Evolutionary conservation across 306 rosid genomes (phyloP).

Genomic region (Abrus pulchellus): DNA sequence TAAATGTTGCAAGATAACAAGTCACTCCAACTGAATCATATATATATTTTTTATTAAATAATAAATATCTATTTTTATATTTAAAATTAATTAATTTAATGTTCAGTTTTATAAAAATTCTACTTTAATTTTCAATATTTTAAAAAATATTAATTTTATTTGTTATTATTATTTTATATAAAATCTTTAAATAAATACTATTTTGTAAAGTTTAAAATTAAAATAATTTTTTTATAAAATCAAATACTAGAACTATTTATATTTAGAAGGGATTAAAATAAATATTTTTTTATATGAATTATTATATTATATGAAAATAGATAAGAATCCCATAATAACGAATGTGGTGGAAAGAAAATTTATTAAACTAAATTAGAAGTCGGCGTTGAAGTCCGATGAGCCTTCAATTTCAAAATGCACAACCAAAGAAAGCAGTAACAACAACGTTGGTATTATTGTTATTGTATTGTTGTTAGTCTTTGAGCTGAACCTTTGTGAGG

Average conservation of each 20-base stretch:
- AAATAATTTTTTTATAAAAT: too few relatives aligned
- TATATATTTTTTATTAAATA: not conserved
- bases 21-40: not conserved
- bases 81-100: too few relatives aligned
- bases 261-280: too few relatives aligned
- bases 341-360: not conserved
- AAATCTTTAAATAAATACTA: too few relatives aligned
- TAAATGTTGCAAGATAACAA: not conserved
- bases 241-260: too few relatives aligned
- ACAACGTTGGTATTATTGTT: not conserved
- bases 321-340: not conserved
- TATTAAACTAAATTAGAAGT: slow-evolving; percentile 50
- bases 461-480: slow-evolving; percentile 1
- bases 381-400: slow-evolving; percentile 58
- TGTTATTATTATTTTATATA: too few relatives aligned
- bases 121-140: too few relatives aligned
- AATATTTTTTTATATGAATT: too few relatives aligned
- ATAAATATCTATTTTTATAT: too few relatives aligned
- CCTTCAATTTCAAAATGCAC: slow-evolving; percentile 46
- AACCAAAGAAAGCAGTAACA: slow-evolving; percentile 23
- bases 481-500: slow-evolving; percentile 17
- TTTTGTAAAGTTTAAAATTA: too few relatives aligned
- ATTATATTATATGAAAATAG: not conserved
- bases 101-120: too few relatives aligned
- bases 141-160: too few relatives aligned